Conservation (phyloP, 345 rosid species). For the Moricandia arvensis region DNA sequence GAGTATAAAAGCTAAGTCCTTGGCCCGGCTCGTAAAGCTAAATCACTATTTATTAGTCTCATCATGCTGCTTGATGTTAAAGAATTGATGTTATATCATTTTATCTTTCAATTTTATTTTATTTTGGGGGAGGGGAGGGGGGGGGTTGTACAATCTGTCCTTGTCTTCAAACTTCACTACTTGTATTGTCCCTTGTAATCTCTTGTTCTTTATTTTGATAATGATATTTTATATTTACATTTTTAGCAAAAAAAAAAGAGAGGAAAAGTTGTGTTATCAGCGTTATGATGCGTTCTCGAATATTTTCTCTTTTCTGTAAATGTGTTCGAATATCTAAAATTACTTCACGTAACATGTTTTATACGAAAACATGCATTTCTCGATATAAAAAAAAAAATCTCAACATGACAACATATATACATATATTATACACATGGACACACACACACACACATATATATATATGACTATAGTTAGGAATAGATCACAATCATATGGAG, state of each 20-base stretch:
- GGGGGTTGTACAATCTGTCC: too few species aligned
- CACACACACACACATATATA: not conserved
- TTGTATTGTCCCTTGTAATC: too few species aligned
- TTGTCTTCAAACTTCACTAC: too few species aligned
- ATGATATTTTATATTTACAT: too few species aligned
- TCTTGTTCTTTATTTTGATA: too few species aligned
- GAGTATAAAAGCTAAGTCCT: not conserved
- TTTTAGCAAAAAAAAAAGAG: too few species aligned
- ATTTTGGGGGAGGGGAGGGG: too few species aligned
- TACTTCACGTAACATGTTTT: not conserved
- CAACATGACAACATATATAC: not conserved
- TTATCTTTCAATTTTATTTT: too few species aligned
- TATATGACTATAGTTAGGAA: not conserved
- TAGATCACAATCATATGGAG: conserved; percentile 13
- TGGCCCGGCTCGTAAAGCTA: not conserved
- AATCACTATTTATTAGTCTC: not conserved
- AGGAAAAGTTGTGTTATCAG: too few species aligned
- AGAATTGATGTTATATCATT: too few species aligned
- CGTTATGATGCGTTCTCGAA: not conserved
- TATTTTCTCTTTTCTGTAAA: not conserved
- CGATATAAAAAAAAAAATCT: not conserved
- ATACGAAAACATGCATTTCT: not conserved
- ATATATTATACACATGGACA: not conserved
- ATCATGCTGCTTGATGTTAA: not conserved
- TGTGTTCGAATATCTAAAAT: not conserved